Evolutionary conservation across 192 early-diverging fungal genomes (phyloP).

Genomic region (Umbelopsis ramanniana): DNA sequence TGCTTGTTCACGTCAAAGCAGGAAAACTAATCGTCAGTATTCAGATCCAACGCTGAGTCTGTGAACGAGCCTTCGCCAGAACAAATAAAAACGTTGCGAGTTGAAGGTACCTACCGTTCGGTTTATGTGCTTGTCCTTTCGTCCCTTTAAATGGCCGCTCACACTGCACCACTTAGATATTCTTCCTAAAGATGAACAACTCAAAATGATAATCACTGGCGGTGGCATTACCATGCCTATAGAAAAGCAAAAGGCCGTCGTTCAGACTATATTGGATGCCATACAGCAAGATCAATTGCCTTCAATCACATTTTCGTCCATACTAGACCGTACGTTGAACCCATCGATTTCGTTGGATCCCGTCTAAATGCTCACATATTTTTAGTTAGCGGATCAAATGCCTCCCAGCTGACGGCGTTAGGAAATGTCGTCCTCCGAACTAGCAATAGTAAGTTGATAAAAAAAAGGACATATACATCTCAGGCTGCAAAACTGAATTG

Average conservation of each 20-base stretch:
- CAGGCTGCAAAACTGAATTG: background rate
- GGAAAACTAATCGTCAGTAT: too few relatives aligned
- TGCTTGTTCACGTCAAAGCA: too few relatives aligned
- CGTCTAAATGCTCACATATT: background rate
- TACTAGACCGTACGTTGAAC: conserved; percentile 4
- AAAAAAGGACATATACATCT: background rate
- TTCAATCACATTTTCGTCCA: background rate
- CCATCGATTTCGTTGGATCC: background rate
- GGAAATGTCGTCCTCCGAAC: background rate
- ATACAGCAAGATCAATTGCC: conserved; percentile 10
- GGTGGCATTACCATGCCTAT: conserved; percentile 12
- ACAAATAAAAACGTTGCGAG: background rate
- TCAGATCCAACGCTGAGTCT: background rate
- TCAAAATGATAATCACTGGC: conserved; percentile 10
- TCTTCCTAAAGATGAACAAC: conserved; percentile 26
- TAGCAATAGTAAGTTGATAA: background rate
- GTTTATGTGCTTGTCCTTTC: too few relatives aligned
- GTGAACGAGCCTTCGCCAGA: background rate
- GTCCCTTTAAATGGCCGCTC: too few relatives aligned
- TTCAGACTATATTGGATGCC: background rate
- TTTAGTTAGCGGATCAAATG: background rate
- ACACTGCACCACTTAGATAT: conserved; percentile 16
- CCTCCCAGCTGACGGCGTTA: background rate
- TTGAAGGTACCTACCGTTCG: background rate
- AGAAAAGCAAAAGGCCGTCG: conserved; percentile 26